phyloP scores from a whole-genome alignment of 1,139 yeast species.

The Suhomyces ambrosiae region DNA sequence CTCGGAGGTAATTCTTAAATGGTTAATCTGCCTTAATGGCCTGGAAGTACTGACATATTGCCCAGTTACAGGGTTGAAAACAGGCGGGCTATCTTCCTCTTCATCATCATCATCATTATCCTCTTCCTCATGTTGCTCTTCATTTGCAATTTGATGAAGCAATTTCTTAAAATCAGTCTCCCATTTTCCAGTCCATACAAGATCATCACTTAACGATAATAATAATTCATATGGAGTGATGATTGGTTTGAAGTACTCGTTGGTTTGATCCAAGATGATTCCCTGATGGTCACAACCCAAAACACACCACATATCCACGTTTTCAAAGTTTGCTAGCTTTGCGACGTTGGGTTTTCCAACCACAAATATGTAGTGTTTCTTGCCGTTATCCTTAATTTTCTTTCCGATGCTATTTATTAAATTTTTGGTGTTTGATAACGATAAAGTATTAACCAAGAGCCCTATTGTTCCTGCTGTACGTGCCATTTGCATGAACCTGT shows the following conservation, averaged over 20 bases:
- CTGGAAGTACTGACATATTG: conserved; percentile 63
- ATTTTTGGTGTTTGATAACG: conserved; percentile 67
- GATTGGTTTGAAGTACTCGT: conserved; percentile 86
- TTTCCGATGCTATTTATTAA: conserved; percentile 61
- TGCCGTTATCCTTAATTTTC: conserved; percentile 73
- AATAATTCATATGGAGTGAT: conserved; percentile 91
- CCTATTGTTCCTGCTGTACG: conserved; percentile 92
- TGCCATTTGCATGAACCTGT: conserved; percentile 83
- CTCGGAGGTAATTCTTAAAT: conserved; percentile 55
- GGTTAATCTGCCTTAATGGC: conserved; percentile 72
- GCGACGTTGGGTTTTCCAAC: conserved; percentile 99
- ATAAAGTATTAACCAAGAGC: conserved; percentile 83
- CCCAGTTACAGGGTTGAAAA: conserved; percentile 89
- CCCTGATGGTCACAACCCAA: conserved; percentile 96
- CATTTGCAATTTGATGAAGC: conserved; percentile 34
- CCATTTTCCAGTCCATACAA: conserved; percentile 94
- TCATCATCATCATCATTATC: conserved; percentile 17
- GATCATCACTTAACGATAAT: conserved; percentile 72
- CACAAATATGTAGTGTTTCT: conserved; percentile 89
- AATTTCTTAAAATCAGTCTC: conserved; percentile 71
- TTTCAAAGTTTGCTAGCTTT: conserved; percentile 91
- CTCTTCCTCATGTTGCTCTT: conserved; percentile 20
- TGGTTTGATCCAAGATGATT: conserved; percentile 71
- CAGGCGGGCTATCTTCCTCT: conserved; percentile 71
- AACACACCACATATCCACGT: conserved; percentile 89